These are phyloP conservation scores for Colletotrichum sidae DNA, from an alignment of 2,329 filamentous ascomycete species.

Conservation along the genomic window DNA sequence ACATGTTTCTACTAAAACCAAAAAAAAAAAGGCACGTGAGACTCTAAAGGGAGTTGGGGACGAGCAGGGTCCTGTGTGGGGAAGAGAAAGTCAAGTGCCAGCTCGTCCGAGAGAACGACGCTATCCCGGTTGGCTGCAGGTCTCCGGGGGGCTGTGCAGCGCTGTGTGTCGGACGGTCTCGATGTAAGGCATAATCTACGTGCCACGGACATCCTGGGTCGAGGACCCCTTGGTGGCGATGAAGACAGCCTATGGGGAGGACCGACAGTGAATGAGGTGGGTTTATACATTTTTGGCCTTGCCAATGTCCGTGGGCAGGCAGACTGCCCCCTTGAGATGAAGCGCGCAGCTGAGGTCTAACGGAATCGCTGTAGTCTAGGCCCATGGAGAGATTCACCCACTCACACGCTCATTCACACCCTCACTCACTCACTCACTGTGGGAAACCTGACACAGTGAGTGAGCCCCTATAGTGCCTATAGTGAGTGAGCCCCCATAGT, in stretches of 20 bases:
- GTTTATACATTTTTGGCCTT: background rate
- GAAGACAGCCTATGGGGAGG: background rate
- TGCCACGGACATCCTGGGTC: background rate
- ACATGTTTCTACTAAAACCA: slow-evolving; percentile 32
- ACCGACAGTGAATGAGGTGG: background rate
- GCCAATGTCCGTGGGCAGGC: background rate
- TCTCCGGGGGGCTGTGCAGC: background rate
- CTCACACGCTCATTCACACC: too few relatives aligned
- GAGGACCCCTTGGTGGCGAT: background rate
- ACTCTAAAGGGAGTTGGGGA: slow-evolving; percentile 8
- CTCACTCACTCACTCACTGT: too few relatives aligned
- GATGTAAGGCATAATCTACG: background rate
- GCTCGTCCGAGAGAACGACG: background rate
- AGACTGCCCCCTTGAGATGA: too few relatives aligned
- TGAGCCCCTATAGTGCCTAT: too few relatives aligned
- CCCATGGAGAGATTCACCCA: too few relatives aligned
- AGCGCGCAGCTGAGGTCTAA: too few relatives aligned
- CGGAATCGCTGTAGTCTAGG: too few relatives aligned
- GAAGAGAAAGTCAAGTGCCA: slow-evolving; percentile 10
- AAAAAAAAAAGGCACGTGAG: slow-evolving; percentile 19
- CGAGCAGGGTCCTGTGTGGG: slow-evolving; percentile 25
- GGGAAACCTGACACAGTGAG: too few relatives aligned
- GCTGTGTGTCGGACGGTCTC: background rate
- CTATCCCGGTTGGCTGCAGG: slow-evolving; percentile 14
- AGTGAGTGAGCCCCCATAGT: too few relatives aligned